These are phyloP conservation scores for Diatrype stigma DNA, from an alignment of 2,329 filamentous ascomycete genomes.

Conservation along the genomic window DNA sequence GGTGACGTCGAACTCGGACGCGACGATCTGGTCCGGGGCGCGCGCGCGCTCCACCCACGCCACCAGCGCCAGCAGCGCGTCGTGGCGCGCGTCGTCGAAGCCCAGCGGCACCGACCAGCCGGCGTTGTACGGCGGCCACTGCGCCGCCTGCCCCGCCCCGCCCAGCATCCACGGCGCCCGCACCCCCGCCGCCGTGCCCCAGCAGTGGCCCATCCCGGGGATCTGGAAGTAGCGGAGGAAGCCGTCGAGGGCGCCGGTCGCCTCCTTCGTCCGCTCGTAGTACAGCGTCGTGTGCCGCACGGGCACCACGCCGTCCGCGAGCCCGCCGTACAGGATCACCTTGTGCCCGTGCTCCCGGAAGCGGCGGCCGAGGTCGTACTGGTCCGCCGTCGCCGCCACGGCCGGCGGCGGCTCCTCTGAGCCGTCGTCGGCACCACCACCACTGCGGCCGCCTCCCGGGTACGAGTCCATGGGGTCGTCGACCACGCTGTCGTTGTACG, in stretches of 20 bases:
- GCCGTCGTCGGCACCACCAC: constrained; percentile 14
- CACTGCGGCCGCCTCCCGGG: too few species aligned
- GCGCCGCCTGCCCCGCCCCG: constrained; percentile 21
- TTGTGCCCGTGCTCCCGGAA: constrained; percentile 23
- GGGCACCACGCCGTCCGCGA: constrained; percentile 24
- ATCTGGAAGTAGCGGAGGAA: constrained; percentile 44
- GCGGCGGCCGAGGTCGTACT: constrained; percentile 25
- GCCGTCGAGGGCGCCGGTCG: constrained; percentile 34
- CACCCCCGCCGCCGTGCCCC: constrained; percentile 17
- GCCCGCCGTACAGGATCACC: constrained; percentile 28
- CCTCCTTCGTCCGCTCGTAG: constrained; percentile 21
- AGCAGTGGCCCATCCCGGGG: constrained; percentile 43
- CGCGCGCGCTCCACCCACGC: constrained; percentile 26
- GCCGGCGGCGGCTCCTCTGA: constrained; percentile 21
- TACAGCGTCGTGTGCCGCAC: constrained; percentile 23
- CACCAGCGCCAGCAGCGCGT: constrained; percentile 25
- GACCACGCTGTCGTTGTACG: constrained; percentile 24
- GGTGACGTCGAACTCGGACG: constrained; percentile 25
- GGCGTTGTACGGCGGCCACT: constrained; percentile 24
- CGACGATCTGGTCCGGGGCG: constrained; percentile 20
- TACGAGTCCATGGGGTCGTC: too few species aligned
- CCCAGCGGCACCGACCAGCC: constrained; percentile 22
- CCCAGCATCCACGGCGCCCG: constrained; percentile 29
- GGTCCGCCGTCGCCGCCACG: constrained; percentile 22
- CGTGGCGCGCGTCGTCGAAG: constrained; percentile 20